Percentiles rank a stretch among this genome's conserved stretches.
Conservation (phyloP, 2,329 filamentous ascomycete genomes). For the Ophiosphaerella herpotricha region DNA sequence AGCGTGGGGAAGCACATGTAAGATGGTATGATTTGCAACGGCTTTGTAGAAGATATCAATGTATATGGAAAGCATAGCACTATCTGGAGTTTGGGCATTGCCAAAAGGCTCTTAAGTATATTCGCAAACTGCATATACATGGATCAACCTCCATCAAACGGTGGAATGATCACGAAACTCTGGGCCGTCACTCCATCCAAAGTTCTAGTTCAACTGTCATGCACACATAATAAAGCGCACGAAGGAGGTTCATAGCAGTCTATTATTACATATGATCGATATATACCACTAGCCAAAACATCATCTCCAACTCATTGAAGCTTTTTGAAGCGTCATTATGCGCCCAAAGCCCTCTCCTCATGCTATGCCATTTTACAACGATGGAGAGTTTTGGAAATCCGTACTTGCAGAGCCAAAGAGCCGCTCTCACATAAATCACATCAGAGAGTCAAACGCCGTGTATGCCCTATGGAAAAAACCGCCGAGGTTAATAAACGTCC, state of each 20-base stretch:
- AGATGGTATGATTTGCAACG: too few species aligned
- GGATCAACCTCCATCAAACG: too few species aligned
- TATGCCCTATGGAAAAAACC: constrained; percentile 19
- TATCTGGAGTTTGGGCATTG: too few species aligned
- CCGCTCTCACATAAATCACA: constrained; percentile 12
- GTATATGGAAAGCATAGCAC: too few species aligned
- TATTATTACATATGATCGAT: constrained; percentile 24
- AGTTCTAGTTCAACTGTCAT: not conserved
- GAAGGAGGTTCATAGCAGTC: constrained; percentile 9
- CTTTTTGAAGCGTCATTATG: constrained; percentile 7
- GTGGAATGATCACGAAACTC: too few species aligned
- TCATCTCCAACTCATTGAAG: constrained; percentile 6
- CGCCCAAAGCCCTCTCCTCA: not conserved
- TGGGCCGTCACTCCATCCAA: too few species aligned
- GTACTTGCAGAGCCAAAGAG: constrained; percentile 4
- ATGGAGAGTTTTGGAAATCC: constrained; percentile 3
- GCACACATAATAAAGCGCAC: not conserved
- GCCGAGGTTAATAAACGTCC: constrained; percentile 1
- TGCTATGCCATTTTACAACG: constrained; percentile 5
- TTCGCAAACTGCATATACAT: too few species aligned
- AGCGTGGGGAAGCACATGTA: too few species aligned
- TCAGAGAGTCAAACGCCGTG: constrained; percentile 23
- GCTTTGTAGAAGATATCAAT: too few species aligned
- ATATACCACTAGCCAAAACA: constrained; percentile 4
- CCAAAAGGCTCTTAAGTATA: too few species aligned